These are phyloP conservation scores for Phytophthora ohioensis DNA, from an alignment of 352 stramenopile species.

Conservation along the genomic window DNA sequence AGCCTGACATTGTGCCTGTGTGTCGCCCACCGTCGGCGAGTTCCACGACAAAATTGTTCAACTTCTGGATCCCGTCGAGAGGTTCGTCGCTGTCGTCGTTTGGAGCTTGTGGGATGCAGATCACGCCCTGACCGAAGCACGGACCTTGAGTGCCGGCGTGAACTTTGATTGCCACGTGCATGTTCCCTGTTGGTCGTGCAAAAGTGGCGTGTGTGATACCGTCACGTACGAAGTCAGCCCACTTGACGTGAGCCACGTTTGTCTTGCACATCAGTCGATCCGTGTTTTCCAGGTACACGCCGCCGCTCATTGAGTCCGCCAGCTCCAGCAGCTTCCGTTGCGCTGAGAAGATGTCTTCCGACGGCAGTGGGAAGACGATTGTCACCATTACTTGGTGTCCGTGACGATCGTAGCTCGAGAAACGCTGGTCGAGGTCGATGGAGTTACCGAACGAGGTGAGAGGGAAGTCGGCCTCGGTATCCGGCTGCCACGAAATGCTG, in stretches of 20 bases:
- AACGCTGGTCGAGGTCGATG: constrained; percentile 35
- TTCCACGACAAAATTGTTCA: constrained; percentile 60
- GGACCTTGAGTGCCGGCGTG: constrained; percentile 54
- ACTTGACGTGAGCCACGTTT: constrained; percentile 60
- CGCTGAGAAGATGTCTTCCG: constrained; percentile 85
- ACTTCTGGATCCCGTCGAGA: constrained; percentile 27
- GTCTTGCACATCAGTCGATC: constrained; percentile 51
- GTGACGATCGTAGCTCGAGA: constrained; percentile 45
- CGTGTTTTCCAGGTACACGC: constrained; percentile 61
- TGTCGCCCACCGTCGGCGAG: constrained; percentile 64
- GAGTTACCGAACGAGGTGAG: constrained; percentile 23
- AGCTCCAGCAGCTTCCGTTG: constrained; percentile 86
- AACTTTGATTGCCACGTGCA: constrained; percentile 82
- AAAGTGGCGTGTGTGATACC: constrained; percentile 70
- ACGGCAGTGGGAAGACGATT: constrained; percentile 81
- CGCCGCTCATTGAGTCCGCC: constrained; percentile 70
- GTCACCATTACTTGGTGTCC: constrained; percentile 62
- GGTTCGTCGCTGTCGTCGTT: constrained; percentile 31
- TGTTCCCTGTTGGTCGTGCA: constrained; percentile 56
- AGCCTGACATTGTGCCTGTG: constrained; percentile 66
- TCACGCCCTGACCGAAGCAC: constrained; percentile 73
- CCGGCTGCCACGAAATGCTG: constrained; percentile 61
- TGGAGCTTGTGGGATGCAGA: constrained; percentile 60
- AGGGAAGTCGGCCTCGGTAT: constrained; percentile 24
- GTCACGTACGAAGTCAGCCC: constrained; percentile 55